Evolutionary conservation across 2,329 filamentous ascomycete genomes (phyloP), one percentile per base, ranked within the genome.

Genomic region (Alternaria sp.): DNA sequence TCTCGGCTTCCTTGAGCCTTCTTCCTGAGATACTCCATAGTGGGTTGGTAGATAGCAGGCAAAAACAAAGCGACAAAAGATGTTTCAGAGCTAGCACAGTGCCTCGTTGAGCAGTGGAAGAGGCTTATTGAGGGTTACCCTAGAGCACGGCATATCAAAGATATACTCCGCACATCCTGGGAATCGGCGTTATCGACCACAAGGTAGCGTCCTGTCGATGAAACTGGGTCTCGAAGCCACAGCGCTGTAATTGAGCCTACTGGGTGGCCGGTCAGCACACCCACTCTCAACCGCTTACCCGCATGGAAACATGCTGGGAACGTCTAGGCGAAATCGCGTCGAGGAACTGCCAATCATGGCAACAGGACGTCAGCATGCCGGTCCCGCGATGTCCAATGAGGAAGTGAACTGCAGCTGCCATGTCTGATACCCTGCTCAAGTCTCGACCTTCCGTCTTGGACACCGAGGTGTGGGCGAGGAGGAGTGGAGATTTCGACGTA

Each of bases 21-120:
- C 12, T 59, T 67, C 36, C 65, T 68, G 43, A 74, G 43, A 56
- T 69, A 70, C 11, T 72, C 68, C 75, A 77, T 77, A 28, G 51
- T 67, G 53, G 19, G 15, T 19, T 19, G 25, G 36, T 9, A 28
- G 19, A 10, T n/a, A 17, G 28, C 17, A 28, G 15, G 28, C 49
- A 46, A 47, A 28, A 17, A 51, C 47, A 25, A 57, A 23, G 10
- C 44, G 28, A 57, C 47, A 25, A 32, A 55, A 11, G 13, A 44
- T 7, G 19, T 25, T 8, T 12, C 30, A 30, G 6, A 36, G 13
- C n/a, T 26, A 30, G 5, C 3, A 19, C 23, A 19, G 13, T 40
- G 11, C 19, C 6, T 3, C 6, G 11, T 30, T 21, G 32, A 52
- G 49, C 19, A 36, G 13, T 52, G 3, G 1, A 52, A 2, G 49